Base-by-base conservation (phyloP, 805 yeast species). In the Pichia gijzeniarum region DNA sequence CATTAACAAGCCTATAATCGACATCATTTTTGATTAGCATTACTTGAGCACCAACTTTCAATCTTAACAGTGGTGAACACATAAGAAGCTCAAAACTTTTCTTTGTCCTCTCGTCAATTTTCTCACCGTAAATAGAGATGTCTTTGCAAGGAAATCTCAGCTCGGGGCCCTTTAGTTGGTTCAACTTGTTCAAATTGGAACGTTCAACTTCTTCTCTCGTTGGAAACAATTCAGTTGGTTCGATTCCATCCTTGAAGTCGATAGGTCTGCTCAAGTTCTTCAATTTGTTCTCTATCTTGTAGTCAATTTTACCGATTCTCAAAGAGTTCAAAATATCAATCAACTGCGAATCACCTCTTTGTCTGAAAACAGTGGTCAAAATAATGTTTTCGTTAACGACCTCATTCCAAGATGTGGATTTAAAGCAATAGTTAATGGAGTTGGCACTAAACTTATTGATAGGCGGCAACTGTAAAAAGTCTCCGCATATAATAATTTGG, bases 1-100 rank as follows among this genome's bases (percentile, higher is more conserved):
- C 99, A 65, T 93, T 93, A 35, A 93, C 98, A 33, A 93, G 68
- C 2, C 71, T 65, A 9, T 79, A 83, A 52, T 86, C 90, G 3
- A 55, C 35, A 25, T 59, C 62, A 60, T 93, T 93, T 56, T 85
- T 87, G 53, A 93, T 66, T 73, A 87, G 80, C 96, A 93, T 90
- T 1, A 93, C 97, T 63, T 93, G 99, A 0, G 96, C 95, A 32
- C 87, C 88, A 44, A 77, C 80, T 61, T 90, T 91, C 52, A 93
- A 66, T 2, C 68, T 71, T 14, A 93, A 58, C 6, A 54, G 59
- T 47, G 74, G 72, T 22, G 82, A 85, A 38, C 93, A 95, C 84
- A 90, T 81, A 34, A 87, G 69, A 54, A 64, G 71, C 32, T 62
- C 63, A 18, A 62, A 48, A 35, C 48, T 55, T 35, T 58, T 59